Base-by-base conservation (phyloP, 352 stramenopile genomes). In the Pythium biforme region DNA sequence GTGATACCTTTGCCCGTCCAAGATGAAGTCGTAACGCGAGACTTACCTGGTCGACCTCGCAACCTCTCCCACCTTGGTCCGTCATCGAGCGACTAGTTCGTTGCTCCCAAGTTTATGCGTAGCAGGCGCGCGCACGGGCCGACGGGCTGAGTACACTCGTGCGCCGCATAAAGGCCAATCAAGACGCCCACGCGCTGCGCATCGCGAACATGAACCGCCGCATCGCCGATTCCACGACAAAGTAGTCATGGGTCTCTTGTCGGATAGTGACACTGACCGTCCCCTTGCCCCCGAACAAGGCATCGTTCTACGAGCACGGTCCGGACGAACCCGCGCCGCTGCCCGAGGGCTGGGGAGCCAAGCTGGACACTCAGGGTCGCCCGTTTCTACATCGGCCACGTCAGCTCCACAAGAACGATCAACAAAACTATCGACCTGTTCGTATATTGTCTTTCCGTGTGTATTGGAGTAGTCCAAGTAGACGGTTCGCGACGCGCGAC, bases 181-280 rank as follows among this genome's bases (percentile, higher is more conserved):
- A 80, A 46, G 64, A 74, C 2, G 72, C 76, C 14, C 84, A 93
- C 50, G 79, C 82, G 47, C 59, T 73, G 1, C 81, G 82, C 39
- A 84, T 93, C 29, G 72, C 82, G n/a, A 72, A 93, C 55, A 90
- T 93, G 80, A 92, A 91, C 55, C 80, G 82, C 12, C 80, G 83
- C n/a, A 92, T 93, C 65, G 77, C 71, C 15, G 80, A 93, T 17
- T 90, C 62, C 80, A 91, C 68, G 76, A 77, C 58, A 77, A 83
- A 59, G 84, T 89, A 70, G 37, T 43, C 37, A 7, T n/a, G n/a
- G n/a, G n/a, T n/a, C n/a, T n/a, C n/a, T n/a, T n/a, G n/a, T n/a
- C n/a, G n/a, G n/a, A n/a, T n/a, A n/a, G n/a, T n/a, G n/a, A n/a
- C n/a, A n/a, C n/a, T n/a, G n/a, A n/a, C n/a, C n/a, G n/a, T n/a